Base-by-base conservation (phyloP, 352 stramenopile genomes). In the Globisporangium rhizosaccharum region DNA sequence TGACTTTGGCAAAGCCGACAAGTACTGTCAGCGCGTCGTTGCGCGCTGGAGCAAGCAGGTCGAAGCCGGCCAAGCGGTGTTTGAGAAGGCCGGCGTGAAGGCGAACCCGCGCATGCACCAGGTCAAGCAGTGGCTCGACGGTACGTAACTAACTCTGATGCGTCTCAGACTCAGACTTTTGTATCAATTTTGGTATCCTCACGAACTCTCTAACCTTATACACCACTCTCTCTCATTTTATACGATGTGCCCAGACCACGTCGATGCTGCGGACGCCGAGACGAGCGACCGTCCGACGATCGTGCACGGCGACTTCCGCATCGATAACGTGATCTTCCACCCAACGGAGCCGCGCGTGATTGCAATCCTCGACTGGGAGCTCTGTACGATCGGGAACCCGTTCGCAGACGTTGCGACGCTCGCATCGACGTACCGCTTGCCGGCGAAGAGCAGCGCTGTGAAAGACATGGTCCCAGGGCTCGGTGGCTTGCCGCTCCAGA, bases 301-400 rank as follows among this genome's bases (percentile, higher is more conserved):
- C 49, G 83, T 95, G 8, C 87, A 96, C 62, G 87, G 87, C 55
- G 87, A 96, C 66, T 96, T 92, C 71, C 83, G 82, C 45, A 79
- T 96, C 26, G 87, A 95, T 65, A 96, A 96, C 62, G 61, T 88
- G 57, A 90, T 92, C 59, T 91, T 90, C 69, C 84, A 95, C 66
- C 80, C 84, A 17, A 94, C 84, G 15, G 79, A 94, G 70, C 86
- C 84, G 20, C 68, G 80, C 9, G 83, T 96, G 23, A 25, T 94
- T 10, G 87, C 84, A 9, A 84, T 96, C 46, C 63, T 96, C 6
- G 87, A 96, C 72, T 96, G 87, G 87, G 87, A 96, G 59, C 65
- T 96, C 23, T 90, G 79, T 61, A 96, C 87, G 28, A 79, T 96
- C 47, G 87, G 87, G 54, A 89, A 96, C 58, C 84, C 84, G 23